phyloP scores from a whole-genome alignment of 2,329 filamentous ascomycete genomes.

The Bipolaris cookei region DNA sequence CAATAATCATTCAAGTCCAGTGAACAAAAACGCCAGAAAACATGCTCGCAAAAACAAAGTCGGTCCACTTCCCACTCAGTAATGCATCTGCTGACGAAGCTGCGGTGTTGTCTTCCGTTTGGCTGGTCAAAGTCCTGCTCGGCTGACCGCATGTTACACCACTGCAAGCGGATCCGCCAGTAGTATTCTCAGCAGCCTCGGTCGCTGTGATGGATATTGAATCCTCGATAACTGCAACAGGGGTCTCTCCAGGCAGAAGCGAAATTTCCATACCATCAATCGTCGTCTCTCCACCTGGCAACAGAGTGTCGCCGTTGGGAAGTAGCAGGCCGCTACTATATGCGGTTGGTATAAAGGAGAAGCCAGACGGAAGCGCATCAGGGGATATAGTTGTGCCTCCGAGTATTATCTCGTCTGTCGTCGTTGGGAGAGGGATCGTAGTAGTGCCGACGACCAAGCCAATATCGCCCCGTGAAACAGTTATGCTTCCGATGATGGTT shows the following conservation, averaged over 20 bases:
- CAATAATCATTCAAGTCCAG: background rate
- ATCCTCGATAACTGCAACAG: background rate
- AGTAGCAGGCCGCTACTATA: background rate
- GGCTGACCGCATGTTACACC: background rate
- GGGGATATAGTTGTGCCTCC: background rate
- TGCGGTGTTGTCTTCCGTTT: background rate
- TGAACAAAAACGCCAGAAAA: background rate
- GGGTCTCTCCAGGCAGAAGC: background rate
- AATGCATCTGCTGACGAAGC: background rate
- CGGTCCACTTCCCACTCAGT: background rate
- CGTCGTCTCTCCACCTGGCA: background rate
- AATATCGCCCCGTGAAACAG: background rate
- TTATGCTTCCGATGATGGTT: background rate
- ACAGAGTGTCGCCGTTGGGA: background rate
- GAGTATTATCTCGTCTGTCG: background rate
- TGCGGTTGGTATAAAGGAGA: background rate
- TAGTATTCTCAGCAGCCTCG: background rate
- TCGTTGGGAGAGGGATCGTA: background rate
- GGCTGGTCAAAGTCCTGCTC: background rate
- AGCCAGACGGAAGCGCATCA: background rate
- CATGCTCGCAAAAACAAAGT: background rate
- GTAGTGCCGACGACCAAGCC: background rate
- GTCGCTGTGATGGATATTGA: background rate
- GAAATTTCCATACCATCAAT: conserved; percentile 1
- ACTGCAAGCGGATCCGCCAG: background rate